These are phyloP conservation scores for Solanum piurae DNA, from an alignment of 257 asterid genomes.

Conservation along the genomic window DNA sequence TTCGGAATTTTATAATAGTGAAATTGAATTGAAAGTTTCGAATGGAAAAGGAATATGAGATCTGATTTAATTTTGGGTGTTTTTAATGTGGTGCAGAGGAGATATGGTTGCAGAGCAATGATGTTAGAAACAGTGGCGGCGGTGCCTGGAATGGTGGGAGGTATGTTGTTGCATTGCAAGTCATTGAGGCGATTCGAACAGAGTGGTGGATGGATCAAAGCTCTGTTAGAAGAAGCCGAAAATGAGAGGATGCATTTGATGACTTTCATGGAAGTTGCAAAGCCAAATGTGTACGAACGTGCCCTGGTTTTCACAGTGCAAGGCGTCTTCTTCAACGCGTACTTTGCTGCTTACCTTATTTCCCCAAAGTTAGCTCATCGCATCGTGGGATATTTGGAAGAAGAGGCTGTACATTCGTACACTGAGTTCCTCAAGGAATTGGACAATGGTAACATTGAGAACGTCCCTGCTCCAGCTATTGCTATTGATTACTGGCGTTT, in stretches of 20 bases:
- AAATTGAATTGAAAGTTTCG: background rate
- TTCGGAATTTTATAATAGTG: background rate
- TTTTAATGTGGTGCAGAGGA: constrained; percentile 23
- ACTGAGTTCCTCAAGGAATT: constrained; percentile 44
- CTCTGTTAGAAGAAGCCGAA: constrained; percentile 59
- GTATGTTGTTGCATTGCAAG: constrained; percentile 50
- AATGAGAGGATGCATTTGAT: constrained; percentile 71
- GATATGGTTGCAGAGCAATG: constrained; percentile 70
- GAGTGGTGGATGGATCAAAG: constrained; percentile 67
- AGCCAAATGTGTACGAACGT: constrained; percentile 60
- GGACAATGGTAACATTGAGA: constrained; percentile 65
- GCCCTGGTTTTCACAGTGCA: constrained; percentile 58
- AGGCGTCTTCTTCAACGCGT: constrained; percentile 71
- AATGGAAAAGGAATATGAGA: background rate
- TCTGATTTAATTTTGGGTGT: background rate
- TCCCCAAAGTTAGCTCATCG: constrained; percentile 75
- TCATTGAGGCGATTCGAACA: constrained; percentile 53
- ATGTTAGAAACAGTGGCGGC: constrained; percentile 73
- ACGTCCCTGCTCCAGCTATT: constrained; percentile 86
- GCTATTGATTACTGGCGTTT: constrained; percentile 86
- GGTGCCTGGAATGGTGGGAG: constrained; percentile 76
- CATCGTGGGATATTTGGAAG: constrained; percentile 61
- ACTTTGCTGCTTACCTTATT: constrained; percentile 35
- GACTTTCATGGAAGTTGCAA: constrained; percentile 74
- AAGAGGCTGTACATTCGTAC: constrained; percentile 58